phyloP scores from a whole-genome alignment of 2,329 filamentous ascomycete species.

The Xylariaceae sp. region DNA sequence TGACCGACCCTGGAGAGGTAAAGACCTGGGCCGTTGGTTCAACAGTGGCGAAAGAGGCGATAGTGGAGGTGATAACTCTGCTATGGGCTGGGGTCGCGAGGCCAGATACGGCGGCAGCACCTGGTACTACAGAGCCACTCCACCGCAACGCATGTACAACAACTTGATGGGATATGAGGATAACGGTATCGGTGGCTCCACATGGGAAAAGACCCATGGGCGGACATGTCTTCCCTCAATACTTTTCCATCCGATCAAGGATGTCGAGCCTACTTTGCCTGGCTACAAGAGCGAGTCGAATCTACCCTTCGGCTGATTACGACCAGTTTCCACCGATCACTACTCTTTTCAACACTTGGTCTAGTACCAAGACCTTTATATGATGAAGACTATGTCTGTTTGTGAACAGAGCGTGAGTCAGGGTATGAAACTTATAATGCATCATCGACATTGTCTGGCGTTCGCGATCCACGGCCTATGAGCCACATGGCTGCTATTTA shows the following conservation, averaged over 20 bases:
- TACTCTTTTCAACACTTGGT: too few species aligned
- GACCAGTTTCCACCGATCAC: too few species aligned
- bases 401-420: too few species aligned
- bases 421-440: not conserved
- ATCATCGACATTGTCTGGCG: constrained; percentile 13
- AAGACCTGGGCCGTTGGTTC: constrained; percentile 53
- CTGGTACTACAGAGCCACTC: constrained; percentile 57
- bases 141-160: constrained; percentile 56
- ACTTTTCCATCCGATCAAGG: constrained; percentile 57
- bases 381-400: too few species aligned
- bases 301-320: constrained; percentile 28
- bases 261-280: constrained; percentile 46
- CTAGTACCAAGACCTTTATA: too few species aligned
- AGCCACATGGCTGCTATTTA: constrained; percentile 3
- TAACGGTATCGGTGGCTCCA: constrained; percentile 46
- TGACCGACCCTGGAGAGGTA: constrained; percentile 64
- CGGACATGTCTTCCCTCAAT: constrained; percentile 55
- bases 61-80: constrained; percentile 49
- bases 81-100: constrained; percentile 57
- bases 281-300: constrained; percentile 38
- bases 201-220: constrained; percentile 54
- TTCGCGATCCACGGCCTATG: constrained; percentile 8
- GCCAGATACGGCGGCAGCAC: constrained; percentile 53
- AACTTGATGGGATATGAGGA: constrained; percentile 61
- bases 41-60: constrained; percentile 54